A percentile compares a stretch with the other conserved stretches of the same genome.
phyloP scores from a whole-genome alignment of 2,329 filamentous ascomycete genomes.

The Penicillium italicum region DNA sequence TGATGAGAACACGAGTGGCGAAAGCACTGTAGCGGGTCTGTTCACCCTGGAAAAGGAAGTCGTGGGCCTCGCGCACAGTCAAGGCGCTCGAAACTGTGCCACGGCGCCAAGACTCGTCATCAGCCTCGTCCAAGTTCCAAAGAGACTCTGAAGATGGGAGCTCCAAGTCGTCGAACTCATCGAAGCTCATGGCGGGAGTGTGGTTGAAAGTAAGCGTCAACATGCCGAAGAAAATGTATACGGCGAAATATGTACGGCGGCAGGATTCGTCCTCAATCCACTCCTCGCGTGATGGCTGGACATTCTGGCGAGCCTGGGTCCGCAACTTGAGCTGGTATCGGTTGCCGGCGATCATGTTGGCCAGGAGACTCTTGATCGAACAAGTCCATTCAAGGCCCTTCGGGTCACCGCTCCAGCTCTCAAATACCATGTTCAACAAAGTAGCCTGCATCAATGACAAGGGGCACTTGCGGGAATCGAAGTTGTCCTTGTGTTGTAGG shows the following conservation, averaged over 20 bases:
- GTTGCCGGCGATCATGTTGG: conserved; percentile 98
- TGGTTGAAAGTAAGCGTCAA: conserved; percentile 96
- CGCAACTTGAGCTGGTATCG: conserved; percentile 93
- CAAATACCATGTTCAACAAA: conserved; percentile 96
- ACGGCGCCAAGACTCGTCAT: conserved; percentile 82
- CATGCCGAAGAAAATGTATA: conserved; percentile 98
- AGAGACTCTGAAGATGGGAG: conserved; percentile 89
- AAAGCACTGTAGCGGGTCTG: conserved; percentile 90
- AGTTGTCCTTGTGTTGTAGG: conserved; percentile 96
- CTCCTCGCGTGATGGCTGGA: conserved; percentile 73
- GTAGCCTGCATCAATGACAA: conserved; percentile 98
- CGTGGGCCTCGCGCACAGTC: conserved; percentile 90
- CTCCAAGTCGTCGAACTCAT: conserved; percentile 91
- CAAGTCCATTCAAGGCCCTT: conserved; percentile 98
- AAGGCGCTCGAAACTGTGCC: conserved; percentile 67
- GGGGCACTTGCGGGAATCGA: conserved; percentile 94
- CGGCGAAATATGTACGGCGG: conserved; percentile 92
- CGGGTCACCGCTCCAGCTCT: conserved; percentile 97
- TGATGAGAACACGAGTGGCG: conserved; percentile 97
- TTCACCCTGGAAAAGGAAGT: conserved; percentile 92
- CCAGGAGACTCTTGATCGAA: conserved; percentile 95
- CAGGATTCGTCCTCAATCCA: conserved; percentile 98
- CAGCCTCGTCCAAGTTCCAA: conserved; percentile 79
- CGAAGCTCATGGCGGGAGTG: conserved; percentile 95
- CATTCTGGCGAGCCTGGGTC: conserved; percentile 76